Conservation (phyloP, 2,329 filamentous ascomycete genomes). For the Colletotrichum graminicola region DNA sequence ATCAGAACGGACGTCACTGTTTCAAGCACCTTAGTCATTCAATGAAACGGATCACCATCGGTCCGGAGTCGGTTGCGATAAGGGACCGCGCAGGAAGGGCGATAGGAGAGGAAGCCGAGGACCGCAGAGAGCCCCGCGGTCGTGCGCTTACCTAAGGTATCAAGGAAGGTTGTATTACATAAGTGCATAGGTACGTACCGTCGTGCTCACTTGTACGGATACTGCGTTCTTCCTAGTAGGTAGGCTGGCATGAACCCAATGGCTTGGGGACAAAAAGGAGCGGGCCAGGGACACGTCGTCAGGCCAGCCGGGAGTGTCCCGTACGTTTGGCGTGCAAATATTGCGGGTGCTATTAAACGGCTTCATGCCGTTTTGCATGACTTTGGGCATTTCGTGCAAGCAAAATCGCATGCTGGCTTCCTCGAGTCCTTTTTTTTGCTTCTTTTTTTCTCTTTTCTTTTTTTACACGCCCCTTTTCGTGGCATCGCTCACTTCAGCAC, state of each 20-base stretch:
- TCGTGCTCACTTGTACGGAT: too few relatives aligned
- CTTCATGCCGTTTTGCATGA: slow-evolving; percentile 39
- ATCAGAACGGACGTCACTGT: neutral
- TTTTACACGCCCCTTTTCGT: neutral
- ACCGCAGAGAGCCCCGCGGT: neutral
- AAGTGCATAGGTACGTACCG: neutral
- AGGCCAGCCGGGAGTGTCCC: slow-evolving; percentile 22
- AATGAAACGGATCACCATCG: slow-evolving; percentile 14
- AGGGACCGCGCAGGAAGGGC: slow-evolving; percentile 9
- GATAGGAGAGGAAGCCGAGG: slow-evolving; percentile 18
- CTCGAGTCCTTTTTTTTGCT: too few relatives aligned
- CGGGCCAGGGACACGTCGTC: slow-evolving; percentile 34
- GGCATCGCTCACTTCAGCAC: neutral
- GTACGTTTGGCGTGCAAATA: slow-evolving; percentile 5
- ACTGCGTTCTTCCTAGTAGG: neutral
- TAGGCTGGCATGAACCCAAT: slow-evolving; percentile 22
- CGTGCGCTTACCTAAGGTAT: neutral
- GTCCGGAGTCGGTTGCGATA: slow-evolving; percentile 14
- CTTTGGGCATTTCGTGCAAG: slow-evolving; percentile 15
- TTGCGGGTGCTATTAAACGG: slow-evolving; percentile 16
- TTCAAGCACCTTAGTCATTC: slow-evolving; percentile 30
- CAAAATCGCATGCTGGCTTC: slow-evolving; percentile 19
- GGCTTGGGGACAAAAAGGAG: slow-evolving; percentile 1
- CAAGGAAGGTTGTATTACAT: neutral
- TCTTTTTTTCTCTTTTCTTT: too few relatives aligned